Base-by-base conservation (phyloP, 768 basidiomycete species). In the Panaeolus cyanescens region DNA sequence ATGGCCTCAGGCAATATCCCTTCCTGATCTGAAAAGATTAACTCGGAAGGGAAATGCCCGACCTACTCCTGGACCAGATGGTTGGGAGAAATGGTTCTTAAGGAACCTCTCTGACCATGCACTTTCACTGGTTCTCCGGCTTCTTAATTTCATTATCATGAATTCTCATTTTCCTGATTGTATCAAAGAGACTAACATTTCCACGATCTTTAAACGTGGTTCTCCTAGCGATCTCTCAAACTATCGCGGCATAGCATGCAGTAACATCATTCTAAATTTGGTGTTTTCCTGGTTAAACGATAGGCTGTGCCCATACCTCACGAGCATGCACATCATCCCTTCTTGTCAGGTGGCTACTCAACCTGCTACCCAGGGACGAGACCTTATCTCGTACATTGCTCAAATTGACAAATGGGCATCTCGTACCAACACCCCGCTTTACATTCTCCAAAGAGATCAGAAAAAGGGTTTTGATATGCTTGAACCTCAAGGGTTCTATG, bases 71-170 rank as follows among this genome's bases (percentile, higher is more conserved):
- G 74, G 72, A 0, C 72, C 71, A 1, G 75, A 76, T 59, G 63
- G 64, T n/a, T 74, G 74, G 75, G 74, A 75, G 62, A 75, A 77
- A 62, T 77, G 75, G 75, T 64, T 59, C 12, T 33, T 75, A 1
- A 68, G 68, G 28, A n/a, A 61, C 1, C 63, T 77, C 0, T 67
- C 65, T 0, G 73, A 75, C 50, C 0, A 28, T 1, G 63, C 68
- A 0, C 64, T 75, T 1, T 6, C 42, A 0, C 40, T 70, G 0
- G 68, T 75, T 1, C 60, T 72, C 0, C 54, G 67, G 17, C 69
- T 77, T 1, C 59, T 63, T 45, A 76, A 75, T 64, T 74, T 71
- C 58, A 60, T 65, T 5, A 61, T 74, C 53, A 40, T 45, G 25
- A 63, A 64, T 39, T 64, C 72, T 1, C 53, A 33, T 2, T 72